phyloP scores from a whole-genome alignment of 108 stramenopile species.

The Fragilariopsis cylindrus region DNA sequence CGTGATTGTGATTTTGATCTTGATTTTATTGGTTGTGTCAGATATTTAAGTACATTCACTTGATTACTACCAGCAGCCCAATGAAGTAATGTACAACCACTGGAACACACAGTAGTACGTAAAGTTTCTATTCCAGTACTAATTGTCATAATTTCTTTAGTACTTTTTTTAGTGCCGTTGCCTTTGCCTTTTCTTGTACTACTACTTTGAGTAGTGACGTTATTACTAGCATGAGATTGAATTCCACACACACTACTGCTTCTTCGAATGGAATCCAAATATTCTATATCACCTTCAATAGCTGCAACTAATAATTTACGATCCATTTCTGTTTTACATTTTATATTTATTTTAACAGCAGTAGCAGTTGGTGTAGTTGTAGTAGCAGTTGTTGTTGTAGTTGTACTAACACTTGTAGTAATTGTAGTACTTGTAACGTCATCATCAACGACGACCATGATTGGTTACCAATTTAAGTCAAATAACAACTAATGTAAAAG shows the following conservation, averaged over 20 bases:
- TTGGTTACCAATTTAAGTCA: too few species aligned
- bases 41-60: constrained; percentile 28
- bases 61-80: constrained; percentile 77
- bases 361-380: not conserved
- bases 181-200: not conserved
- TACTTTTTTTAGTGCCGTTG: too few species aligned
- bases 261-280: constrained; percentile 6
- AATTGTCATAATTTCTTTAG: not conserved
- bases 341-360: not conserved
- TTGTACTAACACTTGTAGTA: too few species aligned
- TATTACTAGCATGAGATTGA: too few species aligned
- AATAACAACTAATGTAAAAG: too few species aligned
- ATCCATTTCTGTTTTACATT: constrained; percentile 2
- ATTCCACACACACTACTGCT: not conserved
- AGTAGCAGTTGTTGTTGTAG: too few species aligned
- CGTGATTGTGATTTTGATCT: not conserved
- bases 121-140: not conserved
- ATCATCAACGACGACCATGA: too few species aligned
- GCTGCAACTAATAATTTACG: constrained; percentile 29
- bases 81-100: constrained; percentile 73
- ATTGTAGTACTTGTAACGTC: too few species aligned
- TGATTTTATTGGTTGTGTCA: constrained; percentile 1
- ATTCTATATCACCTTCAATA: constrained; percentile 22
- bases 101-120: constrained; percentile 20
- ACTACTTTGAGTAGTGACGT: not conserved